Conservation (phyloP, 2,329 filamentous ascomycete genomes). For the Monilinia fructicola region DNA sequence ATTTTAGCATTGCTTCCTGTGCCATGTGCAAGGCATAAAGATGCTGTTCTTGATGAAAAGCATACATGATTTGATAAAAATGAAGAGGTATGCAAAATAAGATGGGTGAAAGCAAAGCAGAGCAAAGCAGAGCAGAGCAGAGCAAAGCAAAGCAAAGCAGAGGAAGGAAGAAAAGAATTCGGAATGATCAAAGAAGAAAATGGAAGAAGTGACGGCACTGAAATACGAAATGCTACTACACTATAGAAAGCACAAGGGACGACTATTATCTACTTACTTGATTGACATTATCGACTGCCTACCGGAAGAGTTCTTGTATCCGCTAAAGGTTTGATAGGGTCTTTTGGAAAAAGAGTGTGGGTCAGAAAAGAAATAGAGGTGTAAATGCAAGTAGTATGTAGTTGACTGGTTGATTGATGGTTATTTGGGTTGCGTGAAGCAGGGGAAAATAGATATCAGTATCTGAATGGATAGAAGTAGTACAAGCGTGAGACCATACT, state of each 20-base stretch:
- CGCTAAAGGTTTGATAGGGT: slow-evolving; percentile 22
- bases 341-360: slow-evolving; percentile 19
- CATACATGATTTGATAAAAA: slow-evolving; percentile 34
- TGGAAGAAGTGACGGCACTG: slow-evolving; percentile 9
- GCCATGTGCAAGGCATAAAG: slow-evolving; percentile 35
- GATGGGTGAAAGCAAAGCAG: too few relatives aligned
- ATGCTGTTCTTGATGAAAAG: slow-evolving; percentile 39
- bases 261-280: slow-evolving; percentile 22
- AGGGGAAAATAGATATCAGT: slow-evolving; percentile 13
- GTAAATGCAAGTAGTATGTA: slow-evolving; percentile 14
- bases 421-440: slow-evolving; percentile 11
- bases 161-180: not conserved
- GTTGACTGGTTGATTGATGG: not conserved
- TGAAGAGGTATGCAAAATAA: slow-evolving; percentile 3
- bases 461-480: slow-evolving; percentile 14
- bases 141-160: too few relatives aligned
- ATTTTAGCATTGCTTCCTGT: slow-evolving; percentile 36
- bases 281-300: slow-evolving; percentile 25
- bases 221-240: slow-evolving; percentile 17
- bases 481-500: slow-evolving; percentile 17
- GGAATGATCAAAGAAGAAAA: slow-evolving; percentile 1
- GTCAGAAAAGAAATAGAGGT: slow-evolving; percentile 18
- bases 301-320: slow-evolving; percentile 22
- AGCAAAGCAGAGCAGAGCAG: too few relatives aligned
- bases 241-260: slow-evolving; percentile 19